phyloP scores from a whole-genome alignment of 768 basidiomycete species.

The Psilocybe tampanensis region DNA sequence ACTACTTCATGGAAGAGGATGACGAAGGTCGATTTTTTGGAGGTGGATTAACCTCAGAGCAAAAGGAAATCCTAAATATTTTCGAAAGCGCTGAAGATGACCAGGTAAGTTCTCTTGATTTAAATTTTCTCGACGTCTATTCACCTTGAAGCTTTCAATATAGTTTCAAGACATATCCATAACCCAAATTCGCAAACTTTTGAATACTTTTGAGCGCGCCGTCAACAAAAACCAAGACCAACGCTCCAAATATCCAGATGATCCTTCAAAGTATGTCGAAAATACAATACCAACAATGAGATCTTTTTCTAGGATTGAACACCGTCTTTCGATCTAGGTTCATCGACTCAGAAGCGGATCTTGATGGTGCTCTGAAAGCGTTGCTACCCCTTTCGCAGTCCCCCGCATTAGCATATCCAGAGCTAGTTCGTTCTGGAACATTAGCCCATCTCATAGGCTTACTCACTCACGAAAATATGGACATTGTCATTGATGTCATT shows the following conservation, averaged over 20 bases:
- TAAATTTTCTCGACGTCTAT: background rate
- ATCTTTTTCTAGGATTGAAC: background rate
- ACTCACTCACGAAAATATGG: conserved; percentile 93
- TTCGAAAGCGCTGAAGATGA: conserved; percentile 78
- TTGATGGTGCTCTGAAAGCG: conserved; percentile 85
- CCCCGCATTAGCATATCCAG: conserved; percentile 84
- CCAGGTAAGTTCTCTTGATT: conserved; percentile 52
- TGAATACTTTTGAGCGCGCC: conserved; percentile 84
- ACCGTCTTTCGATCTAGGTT: conserved; percentile 58
- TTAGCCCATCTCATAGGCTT: conserved; percentile 76
- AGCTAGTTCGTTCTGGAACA: conserved; percentile 78
- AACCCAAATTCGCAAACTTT: conserved; percentile 68
- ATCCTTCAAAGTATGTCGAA: conserved; percentile 77
- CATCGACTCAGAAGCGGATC: conserved; percentile 97
- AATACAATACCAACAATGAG: background rate
- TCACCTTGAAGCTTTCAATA: background rate
- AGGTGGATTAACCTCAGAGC: conserved; percentile 88
- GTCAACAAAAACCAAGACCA: conserved; percentile 96
- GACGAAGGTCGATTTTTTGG: conserved; percentile 93
- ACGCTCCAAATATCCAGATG: conserved; percentile 91
- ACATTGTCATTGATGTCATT: conserved; percentile 95
- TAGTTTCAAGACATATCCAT: conserved; percentile 72
- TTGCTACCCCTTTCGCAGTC: conserved; percentile 88
- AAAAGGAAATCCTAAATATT: conserved; percentile 94
- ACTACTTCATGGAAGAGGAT: conserved; percentile 90